These are phyloP conservation scores for Microthlaspi erraticum DNA, from an alignment of 345 rosid species.

Conservation along the genomic window DNA sequence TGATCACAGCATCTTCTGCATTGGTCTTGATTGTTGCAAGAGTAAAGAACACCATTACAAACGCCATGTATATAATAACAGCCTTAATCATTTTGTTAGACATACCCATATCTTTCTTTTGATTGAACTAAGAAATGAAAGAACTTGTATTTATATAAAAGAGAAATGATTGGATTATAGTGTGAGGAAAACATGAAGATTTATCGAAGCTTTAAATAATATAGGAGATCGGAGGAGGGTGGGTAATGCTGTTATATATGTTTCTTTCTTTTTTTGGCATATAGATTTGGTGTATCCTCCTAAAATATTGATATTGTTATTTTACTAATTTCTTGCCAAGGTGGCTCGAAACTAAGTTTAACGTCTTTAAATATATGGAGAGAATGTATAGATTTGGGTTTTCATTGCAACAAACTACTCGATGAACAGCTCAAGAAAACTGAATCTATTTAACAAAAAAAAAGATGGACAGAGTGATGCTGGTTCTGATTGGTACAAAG, in stretches of 20 bases:
- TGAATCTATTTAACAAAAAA: not conserved
- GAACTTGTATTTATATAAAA: not conserved
- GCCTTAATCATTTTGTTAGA: conserved; percentile 16
- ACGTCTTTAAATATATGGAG: not conserved
- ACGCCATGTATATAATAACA: conserved; percentile 18
- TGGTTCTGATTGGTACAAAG: not conserved
- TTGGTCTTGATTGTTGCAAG: conserved; percentile 39
- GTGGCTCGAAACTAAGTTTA: conserved; percentile 4
- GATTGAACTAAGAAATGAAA: not conserved
- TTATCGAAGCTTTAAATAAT: conserved; percentile 34
- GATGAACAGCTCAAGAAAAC: not conserved
- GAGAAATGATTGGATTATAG: not conserved
- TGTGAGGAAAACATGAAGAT: conserved; percentile 16
- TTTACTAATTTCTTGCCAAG: too few species aligned
- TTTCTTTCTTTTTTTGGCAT: conserved; percentile 28
- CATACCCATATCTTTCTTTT: conserved; percentile 14
- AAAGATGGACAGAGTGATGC: not conserved
- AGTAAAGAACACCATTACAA: conserved; percentile 21
- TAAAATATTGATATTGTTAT: not conserved
- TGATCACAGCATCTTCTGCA: conserved; percentile 36
- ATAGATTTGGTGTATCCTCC: not conserved
- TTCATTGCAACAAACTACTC: conserved; percentile 16
- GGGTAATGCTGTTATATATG: conserved; percentile 24
- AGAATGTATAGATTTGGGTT: not conserved
- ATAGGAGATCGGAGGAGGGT: not conserved